Evolutionary conservation across 1,139 yeast genomes (phyloP), one percentile per base, ranked within the genome.

Genomic region (Spathaspora jeffriesii): DNA sequence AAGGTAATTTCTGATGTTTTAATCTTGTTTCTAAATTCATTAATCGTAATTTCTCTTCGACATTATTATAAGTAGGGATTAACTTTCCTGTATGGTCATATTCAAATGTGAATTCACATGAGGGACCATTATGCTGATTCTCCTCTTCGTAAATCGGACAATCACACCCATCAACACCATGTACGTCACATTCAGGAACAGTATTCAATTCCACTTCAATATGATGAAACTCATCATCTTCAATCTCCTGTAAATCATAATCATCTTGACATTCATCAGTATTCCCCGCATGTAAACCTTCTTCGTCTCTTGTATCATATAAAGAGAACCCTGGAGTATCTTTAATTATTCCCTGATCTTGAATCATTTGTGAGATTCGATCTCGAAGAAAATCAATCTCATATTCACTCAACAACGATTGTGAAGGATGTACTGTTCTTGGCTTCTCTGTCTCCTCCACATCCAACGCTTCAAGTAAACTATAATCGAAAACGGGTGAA

Each of bases 41-140:
- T 53, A 61, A 57, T 32, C 69, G 60, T 40, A 73, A 58, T 52
- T 73, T 70, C 44, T 72, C 76, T 49, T 70, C 75, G 11, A 73
- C 70, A 42, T 72, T 68, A 52, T 63, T 70, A 44, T 70, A 68
- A 1, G 76, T 70, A 8, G 79, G 78, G 9, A 73, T 66, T 31
- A 75, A 56, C 53, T 71, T 69, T 9, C 79, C 80, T n/a, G 67
- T 66, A 32, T 62, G 64, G 51, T 73, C 77, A 49, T 71, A 72
- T 52, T 72, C 78, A 55, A 72, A 72, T 9, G 76, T 74, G 51
- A 75, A 73, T 49, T 75, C 79, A 55, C 73, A 71, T 2, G 73
- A 67, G 5, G 73, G 72, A 7, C 68, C 73, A 39, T 63, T 63
- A 14, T 53, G 59, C 65, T 20, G 57, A 62, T 23, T 49, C 43